Percentiles rank a stretch among this genome's conserved stretches.
Conservation (phyloP, 306 rosid species). For the Aeschynomene evenia region DNA sequence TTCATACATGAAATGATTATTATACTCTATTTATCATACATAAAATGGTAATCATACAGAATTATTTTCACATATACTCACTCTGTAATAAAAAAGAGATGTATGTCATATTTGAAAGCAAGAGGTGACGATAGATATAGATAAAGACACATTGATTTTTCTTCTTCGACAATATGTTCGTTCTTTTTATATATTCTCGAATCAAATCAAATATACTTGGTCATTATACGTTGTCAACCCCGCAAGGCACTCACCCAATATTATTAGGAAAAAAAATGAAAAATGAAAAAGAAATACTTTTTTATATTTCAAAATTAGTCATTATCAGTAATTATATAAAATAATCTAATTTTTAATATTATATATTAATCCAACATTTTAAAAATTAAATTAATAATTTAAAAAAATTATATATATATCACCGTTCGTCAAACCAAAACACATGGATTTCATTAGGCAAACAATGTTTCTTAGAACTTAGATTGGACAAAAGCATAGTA, state of each 20-base stretch:
- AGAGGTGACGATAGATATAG: background rate
- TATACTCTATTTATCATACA: background rate
- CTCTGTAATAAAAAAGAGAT: background rate
- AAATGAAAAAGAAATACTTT: too few species aligned
- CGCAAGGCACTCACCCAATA: background rate
- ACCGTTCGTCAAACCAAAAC: background rate
- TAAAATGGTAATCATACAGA: background rate
- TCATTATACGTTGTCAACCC: background rate
- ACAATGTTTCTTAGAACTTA: constrained; percentile 4
- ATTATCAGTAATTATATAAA: too few species aligned
- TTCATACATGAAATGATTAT: background rate
- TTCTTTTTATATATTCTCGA: background rate
- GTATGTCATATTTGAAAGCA: background rate
- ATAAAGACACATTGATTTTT: background rate
- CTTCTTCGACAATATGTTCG: background rate
- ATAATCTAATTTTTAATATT: too few species aligned
- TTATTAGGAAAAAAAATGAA: background rate
- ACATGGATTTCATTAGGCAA: background rate
- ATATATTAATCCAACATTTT: too few species aligned
- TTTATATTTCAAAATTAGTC: too few species aligned
- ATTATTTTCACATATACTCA: background rate
- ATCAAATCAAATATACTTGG: background rate
- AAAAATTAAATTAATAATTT: too few species aligned
- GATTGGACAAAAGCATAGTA: background rate
- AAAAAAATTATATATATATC: too few species aligned